A percentile compares a stretch with the other conserved stretches of the same genome.
Evolutionary conservation across 1,139 yeast species (phyloP).

Genomic region (Scheffersomyces lignicola): DNA sequence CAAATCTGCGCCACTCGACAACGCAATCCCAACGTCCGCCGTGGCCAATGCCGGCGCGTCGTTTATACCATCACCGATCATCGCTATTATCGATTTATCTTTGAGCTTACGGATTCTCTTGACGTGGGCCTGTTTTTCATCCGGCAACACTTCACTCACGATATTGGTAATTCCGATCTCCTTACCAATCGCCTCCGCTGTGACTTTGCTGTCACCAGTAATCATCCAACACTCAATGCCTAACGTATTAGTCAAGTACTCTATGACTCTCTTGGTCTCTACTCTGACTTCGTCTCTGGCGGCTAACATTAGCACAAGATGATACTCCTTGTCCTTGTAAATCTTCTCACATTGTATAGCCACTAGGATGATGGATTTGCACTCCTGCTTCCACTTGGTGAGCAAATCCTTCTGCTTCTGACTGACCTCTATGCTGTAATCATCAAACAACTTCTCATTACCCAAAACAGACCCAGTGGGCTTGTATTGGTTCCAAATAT

Average conservation of each 20-base stretch:
- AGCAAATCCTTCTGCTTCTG: constrained; percentile 28
- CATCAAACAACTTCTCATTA: constrained; percentile 57
- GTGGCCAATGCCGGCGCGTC: constrained; percentile 63
- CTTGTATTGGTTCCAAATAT: constrained; percentile 27
- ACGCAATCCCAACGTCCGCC: constrained; percentile 61
- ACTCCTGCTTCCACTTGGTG: constrained; percentile 57
- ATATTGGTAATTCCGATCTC: constrained; percentile 66
- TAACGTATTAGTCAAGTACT: constrained; percentile 34
- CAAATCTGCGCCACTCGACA: constrained; percentile 59
- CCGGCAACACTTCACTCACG: constrained; percentile 74
- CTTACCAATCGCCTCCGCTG: constrained; percentile 67
- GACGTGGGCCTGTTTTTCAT: constrained; percentile 64
- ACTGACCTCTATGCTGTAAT: constrained; percentile 34
- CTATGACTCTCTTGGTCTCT: constrained; percentile 58
- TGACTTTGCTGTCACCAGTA: constrained; percentile 65
- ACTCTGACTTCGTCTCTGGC: constrained; percentile 66
- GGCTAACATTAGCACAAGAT: constrained; percentile 50
- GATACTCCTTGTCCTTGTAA: constrained; percentile 29
- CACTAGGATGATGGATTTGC: constrained; percentile 63
- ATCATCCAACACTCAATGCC: constrained; percentile 70
- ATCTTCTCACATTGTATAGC: constrained; percentile 37
- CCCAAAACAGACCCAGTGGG: constrained; percentile 57
- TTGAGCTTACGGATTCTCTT: constrained; percentile 48
- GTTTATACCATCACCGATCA: constrained; percentile 67
- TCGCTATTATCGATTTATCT: constrained; percentile 43